These are phyloP conservation scores for Pelagophyceae sp. DNA, from an alignment of 352 stramenopile genomes.

Conservation along the genomic window DNA sequence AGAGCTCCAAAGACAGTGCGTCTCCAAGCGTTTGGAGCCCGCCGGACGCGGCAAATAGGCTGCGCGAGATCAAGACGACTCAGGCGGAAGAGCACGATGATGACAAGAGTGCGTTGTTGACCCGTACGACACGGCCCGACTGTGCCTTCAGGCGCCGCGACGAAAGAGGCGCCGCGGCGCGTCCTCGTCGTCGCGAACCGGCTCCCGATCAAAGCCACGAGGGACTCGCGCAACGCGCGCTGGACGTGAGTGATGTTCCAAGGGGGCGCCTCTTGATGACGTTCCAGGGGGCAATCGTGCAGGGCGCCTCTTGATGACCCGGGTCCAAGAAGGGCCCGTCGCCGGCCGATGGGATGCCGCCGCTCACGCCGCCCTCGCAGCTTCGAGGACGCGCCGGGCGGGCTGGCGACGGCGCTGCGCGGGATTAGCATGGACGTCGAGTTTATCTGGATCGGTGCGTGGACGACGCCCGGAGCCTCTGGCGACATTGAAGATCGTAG, in stretches of 20 bases:
- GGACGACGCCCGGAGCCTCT: no score
- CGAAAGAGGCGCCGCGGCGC: slow-evolving; percentile 53
- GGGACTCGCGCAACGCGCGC: slow-evolving; percentile 67
- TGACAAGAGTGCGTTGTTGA: no score
- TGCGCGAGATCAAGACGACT: slow-evolving; percentile 41
- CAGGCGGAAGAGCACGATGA: slow-evolving; percentile 28
- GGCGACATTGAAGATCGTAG: no score
- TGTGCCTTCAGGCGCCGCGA: no score
- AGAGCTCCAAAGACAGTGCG: slow-evolving; percentile 64
- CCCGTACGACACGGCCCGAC: no score
- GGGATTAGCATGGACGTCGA: slow-evolving; percentile 48
- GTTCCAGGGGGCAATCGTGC: slow-evolving; percentile 62
- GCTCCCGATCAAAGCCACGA: slow-evolving; percentile 70
- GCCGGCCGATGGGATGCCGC: not conserved
- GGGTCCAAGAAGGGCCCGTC: no score
- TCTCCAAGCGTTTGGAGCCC: not conserved
- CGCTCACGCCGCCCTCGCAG: not conserved
- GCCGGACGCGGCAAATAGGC: slow-evolving; percentile 3
- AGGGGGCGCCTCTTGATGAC: slow-evolving; percentile 71
- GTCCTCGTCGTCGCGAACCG: slow-evolving; percentile 80
- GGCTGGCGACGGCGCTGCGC: slow-evolving; percentile 13
- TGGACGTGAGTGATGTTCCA: slow-evolving; percentile 65
- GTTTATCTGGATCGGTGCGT: slow-evolving; percentile 73
- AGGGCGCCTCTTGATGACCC: no score
- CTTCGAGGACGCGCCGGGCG: slow-evolving; percentile 12